Evolutionary conservation across 2,329 filamentous ascomycete genomes (phyloP), one percentile per base, ranked within the genome.

Genomic region (Tolypocladium ovalisporum): DNA sequence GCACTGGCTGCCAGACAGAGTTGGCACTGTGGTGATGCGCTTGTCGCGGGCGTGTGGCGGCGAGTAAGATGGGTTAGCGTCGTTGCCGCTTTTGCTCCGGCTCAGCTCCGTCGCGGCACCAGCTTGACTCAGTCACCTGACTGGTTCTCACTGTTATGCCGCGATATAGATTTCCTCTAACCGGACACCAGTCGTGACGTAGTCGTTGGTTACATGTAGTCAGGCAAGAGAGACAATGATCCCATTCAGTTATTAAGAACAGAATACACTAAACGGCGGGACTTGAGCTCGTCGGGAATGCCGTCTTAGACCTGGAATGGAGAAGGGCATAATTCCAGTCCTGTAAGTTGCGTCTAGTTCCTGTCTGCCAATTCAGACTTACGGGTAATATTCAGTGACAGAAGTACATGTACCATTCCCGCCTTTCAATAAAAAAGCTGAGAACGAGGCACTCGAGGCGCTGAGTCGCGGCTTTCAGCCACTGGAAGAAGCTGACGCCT

Each of bases 251-350:
- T n/a, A n/a, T n/a, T n/a, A n/a, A n/a, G n/a, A n/a, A n/a, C n/a
- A n/a, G n/a, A n/a, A n/a, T n/a, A n/a, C n/a, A n/a, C n/a, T n/a
- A n/a, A n/a, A n/a, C n/a, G n/a, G n/a, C n/a, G n/a, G n/a, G n/a
- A n/a, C n/a, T n/a, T n/a, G n/a, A n/a, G n/a, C n/a, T n/a, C n/a
- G n/a, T n/a, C n/a, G n/a, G n/a, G n/a, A n/a, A n/a, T n/a, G n/a
- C n/a, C 35, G 68, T 78, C 0, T 72, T 79, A 3, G 75, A 76
- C 40, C 79, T 79, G 0, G 77, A 77, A 0, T 85, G 79, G 79
- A 71, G 81, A 19, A 74, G 62, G 15, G 70, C 76, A 0, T 71
- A 73, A n/a, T 64, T 75, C 3, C 76, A 78, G 55, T 60, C 68
- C 0, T 61, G 77, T 76, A 65, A 66, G 74, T 71, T 52, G 9